Evolutionary conservation across 2,329 filamentous ascomycete genomes (phyloP), one percentile per base, ranked within the genome.

Genomic region (Calycina herbarum): DNA sequence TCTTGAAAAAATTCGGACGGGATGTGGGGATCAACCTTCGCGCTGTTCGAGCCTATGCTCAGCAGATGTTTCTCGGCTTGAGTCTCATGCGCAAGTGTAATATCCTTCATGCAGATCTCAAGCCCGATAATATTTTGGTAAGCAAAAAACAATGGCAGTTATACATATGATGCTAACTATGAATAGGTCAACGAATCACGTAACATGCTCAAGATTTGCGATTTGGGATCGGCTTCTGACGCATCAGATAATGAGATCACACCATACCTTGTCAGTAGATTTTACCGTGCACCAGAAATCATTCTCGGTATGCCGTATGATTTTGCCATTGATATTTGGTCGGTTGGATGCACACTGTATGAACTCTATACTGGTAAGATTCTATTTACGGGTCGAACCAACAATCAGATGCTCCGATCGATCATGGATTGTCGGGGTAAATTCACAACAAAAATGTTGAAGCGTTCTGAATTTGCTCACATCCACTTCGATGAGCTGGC

Each of bases 321-420:
- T 76, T 96, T 94, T 76, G 90, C 91, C 7, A 92, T 98, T 70
- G 95, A 99, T 77, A 92, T 97, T 83, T 99, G 95, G 95, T 96
- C 94, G 7, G 93, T 98, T 70, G 96, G 95, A 45, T 99, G 95
- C 79, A 99, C 95, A 0, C 83, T 98, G 35, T 99, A 96, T 78
- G 95, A 99, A 79, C 83, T 99, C 51, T 98, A 96, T 81, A 98
- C 95, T 0, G 95, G 95, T 74, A 97, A 97, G 78, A 98, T 99
- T 65, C 83, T 99, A 38, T 99, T 99, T 77, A 93, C 93, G 0
- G 95, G 95, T 66, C 87, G 92, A 70, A 95, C 92, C 80, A 99
- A 99, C 82, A 99, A 99, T 76, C 93, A 97, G 80, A 99, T 99
- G 95, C 86, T 99, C 67, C 91, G 92, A 69, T 89, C 91, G 24